Conservation (phyloP, 1,139 yeast genomes). For the Nakaseomyces uthaithaninus region DNA sequence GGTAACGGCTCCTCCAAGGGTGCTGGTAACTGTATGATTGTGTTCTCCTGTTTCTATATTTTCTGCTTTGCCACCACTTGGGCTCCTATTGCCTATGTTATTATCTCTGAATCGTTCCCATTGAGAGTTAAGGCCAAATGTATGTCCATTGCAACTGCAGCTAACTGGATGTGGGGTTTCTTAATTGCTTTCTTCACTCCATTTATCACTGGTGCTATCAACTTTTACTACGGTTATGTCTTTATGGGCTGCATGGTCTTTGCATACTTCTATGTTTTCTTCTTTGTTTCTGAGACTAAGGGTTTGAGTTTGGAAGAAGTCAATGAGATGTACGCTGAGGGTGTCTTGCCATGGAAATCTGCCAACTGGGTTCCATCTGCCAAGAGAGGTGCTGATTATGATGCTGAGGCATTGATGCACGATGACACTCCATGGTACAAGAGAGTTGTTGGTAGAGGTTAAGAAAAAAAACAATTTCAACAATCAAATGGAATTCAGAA, state of each 20-base stretch:
- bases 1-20: slow-evolving; percentile 45
- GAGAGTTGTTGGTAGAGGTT: slow-evolving; percentile 19
- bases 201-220: slow-evolving; percentile 44
- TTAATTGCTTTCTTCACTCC: slow-evolving; percentile 68
- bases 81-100: slow-evolving; percentile 74
- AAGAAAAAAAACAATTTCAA: no score
- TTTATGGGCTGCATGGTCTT: slow-evolving; percentile 61
- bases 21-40: slow-evolving; percentile 70
- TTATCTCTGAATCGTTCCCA: slow-evolving; percentile 69
- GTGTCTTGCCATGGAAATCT: slow-evolving; percentile 41
- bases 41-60: slow-evolving; percentile 67
- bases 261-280: slow-evolving; percentile 54
- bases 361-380: slow-evolving; percentile 24
- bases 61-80: slow-evolving; percentile 76
- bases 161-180: slow-evolving; percentile 75
- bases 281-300: slow-evolving; percentile 61
- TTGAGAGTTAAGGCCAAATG: slow-evolving; percentile 69
- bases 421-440: slow-evolving; percentile 20
- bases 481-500: no score
- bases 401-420: slow-evolving; percentile 16
- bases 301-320: slow-evolving; percentile 66
- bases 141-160: slow-evolving; percentile 62
- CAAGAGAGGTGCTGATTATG: slow-evolving; percentile 29
- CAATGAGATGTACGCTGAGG: slow-evolving; percentile 45
- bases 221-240: slow-evolving; percentile 53